Conservation (phyloP, 2,329 filamentous ascomycete species). For the Aquanectria penicillioides region DNA sequence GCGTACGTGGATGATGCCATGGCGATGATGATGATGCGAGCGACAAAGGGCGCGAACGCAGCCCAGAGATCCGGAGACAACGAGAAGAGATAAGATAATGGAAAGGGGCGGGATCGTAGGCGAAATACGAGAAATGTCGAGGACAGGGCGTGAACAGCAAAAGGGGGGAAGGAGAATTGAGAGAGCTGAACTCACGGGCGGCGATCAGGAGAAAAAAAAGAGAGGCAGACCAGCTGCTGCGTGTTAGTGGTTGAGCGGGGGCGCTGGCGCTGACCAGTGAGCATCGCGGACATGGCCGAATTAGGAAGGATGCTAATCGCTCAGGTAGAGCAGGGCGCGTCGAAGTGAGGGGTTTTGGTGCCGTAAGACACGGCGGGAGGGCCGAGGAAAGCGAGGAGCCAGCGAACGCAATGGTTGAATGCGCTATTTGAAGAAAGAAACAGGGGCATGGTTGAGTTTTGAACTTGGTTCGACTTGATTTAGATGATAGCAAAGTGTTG, state of each 20-base stretch:
- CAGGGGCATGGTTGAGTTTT: too few relatives aligned
- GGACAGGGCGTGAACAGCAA: slow-evolving; percentile 6
- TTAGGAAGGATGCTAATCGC: slow-evolving; percentile 37
- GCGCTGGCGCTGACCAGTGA: slow-evolving; percentile 42
- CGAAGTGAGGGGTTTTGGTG: slow-evolving; percentile 19
- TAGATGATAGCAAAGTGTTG: too few relatives aligned
- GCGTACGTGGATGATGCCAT: slow-evolving; percentile 40
- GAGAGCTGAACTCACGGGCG: neutral
- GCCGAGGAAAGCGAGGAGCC: neutral
- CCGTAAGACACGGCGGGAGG: neutral
- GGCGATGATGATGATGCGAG: slow-evolving; percentile 7
- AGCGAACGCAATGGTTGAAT: too few relatives aligned
- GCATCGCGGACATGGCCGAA: slow-evolving; percentile 38
- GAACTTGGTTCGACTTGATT: too few relatives aligned
- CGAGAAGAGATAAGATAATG: too few relatives aligned
- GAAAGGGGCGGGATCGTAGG: too few relatives aligned
- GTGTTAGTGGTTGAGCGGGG: slow-evolving; percentile 28
- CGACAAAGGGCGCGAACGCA: too few relatives aligned
- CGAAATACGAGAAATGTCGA: too few relatives aligned
- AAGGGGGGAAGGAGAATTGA: too few relatives aligned
- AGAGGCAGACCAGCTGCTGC: neutral
- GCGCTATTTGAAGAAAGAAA: too few relatives aligned
- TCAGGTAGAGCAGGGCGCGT: neutral
- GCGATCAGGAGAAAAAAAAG: too few relatives aligned
- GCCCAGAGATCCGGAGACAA: too few relatives aligned